Evolutionary conservation across 2,329 filamentous ascomycete genomes (phyloP), one percentile per base, ranked within the genome.

Genomic region (Cercospora beticola): DNA sequence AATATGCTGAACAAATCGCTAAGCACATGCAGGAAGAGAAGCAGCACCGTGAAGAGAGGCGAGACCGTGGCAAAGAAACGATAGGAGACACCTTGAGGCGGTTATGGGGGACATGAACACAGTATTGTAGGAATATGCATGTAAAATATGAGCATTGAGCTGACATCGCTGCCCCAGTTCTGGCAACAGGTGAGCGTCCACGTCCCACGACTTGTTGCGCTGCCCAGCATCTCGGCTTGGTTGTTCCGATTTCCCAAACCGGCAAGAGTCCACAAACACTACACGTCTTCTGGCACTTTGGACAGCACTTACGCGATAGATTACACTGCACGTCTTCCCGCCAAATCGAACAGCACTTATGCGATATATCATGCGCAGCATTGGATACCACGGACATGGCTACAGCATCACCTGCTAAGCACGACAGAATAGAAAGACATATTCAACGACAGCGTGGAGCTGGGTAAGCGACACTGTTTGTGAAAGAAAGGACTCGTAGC

Each of bases 1-100:
- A 90, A 73, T 83, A 92, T 74, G 86, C 88, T 63, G 78, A 82
- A 70, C 78, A 85, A 68, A 80, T 92, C 69, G 81, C 86, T 73
- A 81, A 82, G 59, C 77, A 89, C 68, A 85, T 87, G 80, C 81
- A 86, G 66, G 81, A 87, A 75, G 84, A 89, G 78, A 82, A 85
- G 58, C 79, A 83, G 74, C 83, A 85, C 71, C 80, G 87, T 71
- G 80, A 83, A 76, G 81, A 84, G 74, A 83, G 89, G 73, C 87
- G 86, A 78, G 85, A 85, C 73, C 83, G 86, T 75, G 88, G 82
- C 3, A 80, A 76, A 67, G 81, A 82, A 71, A 83, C 82, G 5
- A 72, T 83, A 36, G 79, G 78, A 9, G 82, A 84, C 71, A 79
- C 76, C 33, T 67, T 83, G 21, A 76, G 79, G 71, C 70, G 74